Percentiles rank a stretch among this genome's conserved stretches.
Evolutionary conservation across 352 stramenopile species (phyloP).

Genomic region (Pythium vanterpoolii): DNA sequence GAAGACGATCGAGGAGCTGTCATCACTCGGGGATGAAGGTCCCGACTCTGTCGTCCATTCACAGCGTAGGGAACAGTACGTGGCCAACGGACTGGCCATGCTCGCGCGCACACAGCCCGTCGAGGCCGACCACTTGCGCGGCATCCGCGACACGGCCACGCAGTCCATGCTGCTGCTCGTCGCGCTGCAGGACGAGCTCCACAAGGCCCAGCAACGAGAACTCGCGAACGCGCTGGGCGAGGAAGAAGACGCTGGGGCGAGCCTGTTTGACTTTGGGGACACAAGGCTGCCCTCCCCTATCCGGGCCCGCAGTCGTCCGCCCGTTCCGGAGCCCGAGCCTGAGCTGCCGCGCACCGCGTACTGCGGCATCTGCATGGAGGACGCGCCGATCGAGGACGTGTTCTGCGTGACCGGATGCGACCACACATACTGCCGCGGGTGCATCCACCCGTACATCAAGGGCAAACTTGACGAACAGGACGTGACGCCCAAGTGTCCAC

Average conservation of each 20-base stretch:
- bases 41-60: too few relatives aligned
- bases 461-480: neutral
- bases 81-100: neutral
- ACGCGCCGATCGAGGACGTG: slow-evolving; percentile 5
- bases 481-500: neutral
- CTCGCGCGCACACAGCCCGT: neutral
- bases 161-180: too few relatives aligned
- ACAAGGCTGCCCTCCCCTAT: neutral
- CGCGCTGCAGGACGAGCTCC: too few relatives aligned
- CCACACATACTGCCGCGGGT: slow-evolving; percentile 10
- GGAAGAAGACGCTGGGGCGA: neutral
- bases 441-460: slow-evolving; percentile 3
- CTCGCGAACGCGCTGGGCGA: neutral
- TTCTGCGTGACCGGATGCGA: slow-evolving; percentile 8
- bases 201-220: too few relatives aligned
- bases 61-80: neutral
- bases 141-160: neutral
- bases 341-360: neutral
- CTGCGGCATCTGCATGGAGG: slow-evolving; percentile 13
- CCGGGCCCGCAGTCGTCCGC: neutral
- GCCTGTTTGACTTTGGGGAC: slow-evolving; percentile 3
- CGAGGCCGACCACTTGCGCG: neutral
- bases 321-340: too few relatives aligned
- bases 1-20: neutral
- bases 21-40: neutral